Conservation (phyloP, 441 rosid genomes). For the Iberis amara region DNA sequence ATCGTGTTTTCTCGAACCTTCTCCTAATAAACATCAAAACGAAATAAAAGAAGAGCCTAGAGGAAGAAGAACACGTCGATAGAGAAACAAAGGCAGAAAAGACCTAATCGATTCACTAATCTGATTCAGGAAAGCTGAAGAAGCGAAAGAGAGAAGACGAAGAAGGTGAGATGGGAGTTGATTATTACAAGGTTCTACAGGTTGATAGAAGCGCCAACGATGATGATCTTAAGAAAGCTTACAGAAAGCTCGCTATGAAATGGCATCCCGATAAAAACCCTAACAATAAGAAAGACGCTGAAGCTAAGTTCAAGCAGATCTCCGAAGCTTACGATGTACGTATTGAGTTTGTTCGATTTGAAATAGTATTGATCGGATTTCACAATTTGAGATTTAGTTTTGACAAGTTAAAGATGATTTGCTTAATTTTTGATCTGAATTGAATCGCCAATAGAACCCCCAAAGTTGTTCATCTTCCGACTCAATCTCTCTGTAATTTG, state of each 20-base stretch:
- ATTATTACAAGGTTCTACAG: conserved; percentile 66
- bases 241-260: conserved; percentile 76
- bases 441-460: too few species aligned
- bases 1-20: conserved; percentile 31
- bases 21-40: conserved; percentile 14
- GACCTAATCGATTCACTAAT: not conserved
- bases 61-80: conserved; percentile 17
- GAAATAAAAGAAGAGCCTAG: too few species aligned
- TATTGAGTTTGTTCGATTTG: not conserved
- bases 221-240: conserved; percentile 78
- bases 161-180: conserved; percentile 48
- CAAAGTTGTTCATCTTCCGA: not conserved
- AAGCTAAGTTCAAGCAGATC: conserved; percentile 79
- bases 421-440: conserved; percentile 11
- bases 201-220: conserved; percentile 60
- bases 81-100: conserved; percentile 12
- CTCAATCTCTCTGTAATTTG: not conserved
- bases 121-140: conserved; percentile 21
- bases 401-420: not conserved
- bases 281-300: conserved; percentile 68
- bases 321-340: conserved; percentile 78
- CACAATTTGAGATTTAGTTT: not conserved
- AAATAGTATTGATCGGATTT: conserved; percentile 3
- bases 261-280: conserved; percentile 92
- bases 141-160: conserved; percentile 32